These are phyloP conservation scores for Candida oleophila DNA, from an alignment of 805 yeast genomes.

Conservation along the genomic window DNA sequence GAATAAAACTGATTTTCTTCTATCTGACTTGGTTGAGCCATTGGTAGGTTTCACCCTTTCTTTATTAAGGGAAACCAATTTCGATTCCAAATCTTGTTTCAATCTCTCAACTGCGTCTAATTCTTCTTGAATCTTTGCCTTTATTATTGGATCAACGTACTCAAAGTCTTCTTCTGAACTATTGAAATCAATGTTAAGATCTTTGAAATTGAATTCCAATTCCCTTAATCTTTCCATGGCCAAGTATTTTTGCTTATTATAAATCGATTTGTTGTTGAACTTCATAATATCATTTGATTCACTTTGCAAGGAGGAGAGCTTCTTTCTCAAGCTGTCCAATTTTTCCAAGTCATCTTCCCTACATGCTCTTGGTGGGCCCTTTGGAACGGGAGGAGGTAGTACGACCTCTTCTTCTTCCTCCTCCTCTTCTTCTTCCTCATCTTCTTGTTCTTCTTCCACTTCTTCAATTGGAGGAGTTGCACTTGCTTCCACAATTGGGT, in stretches of 20 bases:
- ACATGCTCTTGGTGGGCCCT: conserved; percentile 39
- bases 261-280: conserved; percentile 57
- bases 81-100: conserved; percentile 38
- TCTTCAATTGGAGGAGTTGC: conserved; percentile 5
- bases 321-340: conserved; percentile 53
- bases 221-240: conserved; percentile 73
- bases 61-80: conserved; percentile 26
- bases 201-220: conserved; percentile 65
- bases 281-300: conserved; percentile 79
- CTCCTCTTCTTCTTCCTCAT: conserved; percentile 14
- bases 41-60: conserved; percentile 6
- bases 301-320: conserved; percentile 60
- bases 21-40: conserved; percentile 6
- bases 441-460: conserved; percentile 4
- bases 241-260: conserved; percentile 57
- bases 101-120: conserved; percentile 42
- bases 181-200: conserved; percentile 57
- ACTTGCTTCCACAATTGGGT: conserved; percentile 1
- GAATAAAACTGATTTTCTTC: conserved; percentile 12
- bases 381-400: conserved; percentile 19
- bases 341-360: conserved; percentile 54
- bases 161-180: conserved; percentile 18
- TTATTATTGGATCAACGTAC: conserved; percentile 34
- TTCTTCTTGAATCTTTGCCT: conserved; percentile 39
- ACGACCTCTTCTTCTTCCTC: conserved; percentile 15